Evolutionary conservation across 169 alveolate genomes (phyloP).

Genomic region (Cryptosporidium sp.): DNA sequence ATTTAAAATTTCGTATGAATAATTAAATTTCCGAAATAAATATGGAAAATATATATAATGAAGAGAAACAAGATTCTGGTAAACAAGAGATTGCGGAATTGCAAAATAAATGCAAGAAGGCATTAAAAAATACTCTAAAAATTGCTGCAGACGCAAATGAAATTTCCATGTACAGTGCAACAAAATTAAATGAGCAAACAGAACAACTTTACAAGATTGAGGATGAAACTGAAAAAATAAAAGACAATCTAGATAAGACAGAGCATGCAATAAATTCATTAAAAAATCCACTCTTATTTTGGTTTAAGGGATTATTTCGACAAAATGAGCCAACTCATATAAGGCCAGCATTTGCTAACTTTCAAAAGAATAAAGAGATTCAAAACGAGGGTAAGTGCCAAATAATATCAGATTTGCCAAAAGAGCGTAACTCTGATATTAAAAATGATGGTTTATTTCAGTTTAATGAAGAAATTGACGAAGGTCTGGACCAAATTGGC

Average conservation of each 20-base stretch:
- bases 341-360: background rate
- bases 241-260: conserved; percentile 54
- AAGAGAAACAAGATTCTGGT: background rate
- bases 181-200: conserved; percentile 65
- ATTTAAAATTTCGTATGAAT: conserved; percentile 13
- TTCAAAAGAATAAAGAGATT: conserved; percentile 4
- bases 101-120: conserved; percentile 39
- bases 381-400: background rate
- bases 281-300: conserved; percentile 50
- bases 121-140: conserved; percentile 36
- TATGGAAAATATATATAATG: background rate
- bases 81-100: conserved; percentile 12
- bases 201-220: conserved; percentile 46
- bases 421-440: background rate
- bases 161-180: conserved; percentile 60
- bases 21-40: conserved; percentile 24
- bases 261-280: conserved; percentile 38
- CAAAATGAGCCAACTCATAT: background rate
- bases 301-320: conserved; percentile 69
- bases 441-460: background rate
- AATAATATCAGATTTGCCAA: background rate
- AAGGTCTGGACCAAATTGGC: conserved; percentile 34
- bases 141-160: conserved; percentile 74
- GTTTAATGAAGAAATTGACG: conserved; percentile 26
- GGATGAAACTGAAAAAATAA: conserved; percentile 65